Percentiles rank a stretch among this genome's conserved stretches.
phyloP scores from a whole-genome alignment of 176 grass and related monocot species.

The Musa troglodytarum region DNA sequence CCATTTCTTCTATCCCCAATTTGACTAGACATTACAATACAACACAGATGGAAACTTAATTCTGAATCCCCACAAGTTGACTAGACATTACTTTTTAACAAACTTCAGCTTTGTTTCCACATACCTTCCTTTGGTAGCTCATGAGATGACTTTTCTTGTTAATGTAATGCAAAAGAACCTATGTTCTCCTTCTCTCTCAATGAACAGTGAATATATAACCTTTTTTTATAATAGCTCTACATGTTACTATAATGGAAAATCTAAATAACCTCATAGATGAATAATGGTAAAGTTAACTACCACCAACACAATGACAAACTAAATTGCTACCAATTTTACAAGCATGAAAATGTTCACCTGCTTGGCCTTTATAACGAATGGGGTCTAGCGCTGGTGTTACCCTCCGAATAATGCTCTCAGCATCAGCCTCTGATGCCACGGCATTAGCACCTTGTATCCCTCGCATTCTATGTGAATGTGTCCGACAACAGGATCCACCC shows the following conservation, averaged over 20 bases:
- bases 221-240: neutral
- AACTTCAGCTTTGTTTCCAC: neutral
- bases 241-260: neutral
- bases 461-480: constrained; percentile 25
- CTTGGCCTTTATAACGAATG: constrained; percentile 67
- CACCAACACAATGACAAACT: neutral
- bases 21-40: no score
- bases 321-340: neutral
- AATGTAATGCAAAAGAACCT: neutral
- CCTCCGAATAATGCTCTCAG: constrained; percentile 51
- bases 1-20: no score
- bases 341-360: constrained; percentile 31
- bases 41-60: no score
- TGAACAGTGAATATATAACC: neutral
- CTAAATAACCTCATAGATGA: neutral
- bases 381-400: constrained; percentile 69
- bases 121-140: neutral
- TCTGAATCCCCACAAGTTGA: neutral
- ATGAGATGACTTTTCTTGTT: neutral
- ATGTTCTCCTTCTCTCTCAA: neutral
- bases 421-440: constrained; percentile 48
- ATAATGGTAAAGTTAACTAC: neutral
- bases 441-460: neutral
- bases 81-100: neutral
- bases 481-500: neutral